Evolutionary conservation across 805 yeast genomes (phyloP), one percentile per base, ranked within the genome.

Genomic region (Myxozyma kluyveri): DNA sequence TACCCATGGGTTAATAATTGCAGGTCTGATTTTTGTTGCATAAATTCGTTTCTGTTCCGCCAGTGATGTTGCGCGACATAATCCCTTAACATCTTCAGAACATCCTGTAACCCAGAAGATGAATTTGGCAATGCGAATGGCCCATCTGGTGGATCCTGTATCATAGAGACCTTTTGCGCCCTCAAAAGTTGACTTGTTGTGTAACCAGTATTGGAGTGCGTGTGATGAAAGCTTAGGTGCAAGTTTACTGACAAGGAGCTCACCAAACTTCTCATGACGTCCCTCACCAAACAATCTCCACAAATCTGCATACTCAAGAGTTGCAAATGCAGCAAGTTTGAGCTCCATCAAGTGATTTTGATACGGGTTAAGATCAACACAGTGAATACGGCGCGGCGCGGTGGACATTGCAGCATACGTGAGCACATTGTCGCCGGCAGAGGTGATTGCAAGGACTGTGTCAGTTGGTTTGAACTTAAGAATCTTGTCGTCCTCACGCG

Each of bases 101-200:
- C 81, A 72, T 0, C 89, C 85, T 50, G 82, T 73, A 1, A 78
- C 45, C 27, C 71, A 70, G 72, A 86, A 85, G 1, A 85, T 72
- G 56, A 75, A 78, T 55, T 75, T 75, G 7, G 88, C 84, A 53
- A 84, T 69, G 63, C 90, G 75, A 47, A 86, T 71, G 1, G 95
- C 95, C 95, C 95, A 86, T 67, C 91, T 77, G 1, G 95, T 83
- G 26, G 86, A 84, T 0, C 95, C 95, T 4, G 93, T 86, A 62
- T 86, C 88, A 61, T 83, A 83, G 36, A 86, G 70, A 19, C 95
- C 95, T 39, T 66, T 69, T 1, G 86, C 83, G 14, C 75, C 70
- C 4, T 70, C 61, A 63, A 87, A 86, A 0, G 88, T 76, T 50
- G 71, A 70, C 21, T 90, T 90, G 54, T 76, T 78, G 36, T 73